Conservation (phyloP, 176 grass and related monocot genomes). For the Oryza rufipogon region DNA sequence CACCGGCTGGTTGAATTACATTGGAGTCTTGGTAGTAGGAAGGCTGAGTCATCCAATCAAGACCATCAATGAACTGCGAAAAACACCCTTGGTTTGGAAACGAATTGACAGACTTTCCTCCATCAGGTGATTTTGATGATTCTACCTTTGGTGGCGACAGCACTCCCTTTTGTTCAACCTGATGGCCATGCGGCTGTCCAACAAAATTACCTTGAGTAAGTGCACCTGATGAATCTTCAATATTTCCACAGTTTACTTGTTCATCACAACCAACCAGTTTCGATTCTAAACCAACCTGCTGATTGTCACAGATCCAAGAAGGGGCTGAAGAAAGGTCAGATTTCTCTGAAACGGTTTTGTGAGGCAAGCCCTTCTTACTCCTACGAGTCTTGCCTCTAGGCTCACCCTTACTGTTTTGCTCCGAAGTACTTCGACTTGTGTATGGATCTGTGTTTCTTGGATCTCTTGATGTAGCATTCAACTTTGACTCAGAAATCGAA, state of each 20-base stretch:
- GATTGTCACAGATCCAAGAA: conserved; percentile 40
- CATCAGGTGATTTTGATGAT: conserved; percentile 58
- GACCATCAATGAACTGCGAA: conserved; percentile 55
- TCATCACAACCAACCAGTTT: conserved; percentile 15
- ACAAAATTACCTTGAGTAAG: conserved; percentile 40
- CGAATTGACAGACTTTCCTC: conserved; percentile 46
- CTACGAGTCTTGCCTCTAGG: conserved; percentile 39
- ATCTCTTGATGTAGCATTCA: conserved; percentile 44
- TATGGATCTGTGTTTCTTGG: conserved; percentile 32
- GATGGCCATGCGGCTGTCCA: conserved; percentile 35
- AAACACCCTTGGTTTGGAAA: conserved; percentile 54
- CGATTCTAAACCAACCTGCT: conserved; percentile 39
- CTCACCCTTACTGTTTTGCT: conserved; percentile 52
- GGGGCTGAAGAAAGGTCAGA: conserved; percentile 53
- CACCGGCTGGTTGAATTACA: conserved; percentile 40
- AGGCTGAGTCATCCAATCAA: conserved; percentile 81
- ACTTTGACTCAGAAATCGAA: conserved; percentile 29
- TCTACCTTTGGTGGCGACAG: conserved; percentile 47
- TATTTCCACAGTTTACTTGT: conserved; percentile 36
- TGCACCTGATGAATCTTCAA: conserved; percentile 50
- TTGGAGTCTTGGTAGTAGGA: conserved; percentile 61
- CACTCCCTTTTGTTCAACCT: conserved; percentile 41
- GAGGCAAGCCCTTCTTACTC: conserved; percentile 55
- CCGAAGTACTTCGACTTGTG: conserved; percentile 47
- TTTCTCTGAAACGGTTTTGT: conserved; percentile 54